Evolutionary conservation across 2,329 filamentous ascomycete genomes (phyloP).

Genomic region (Geoglossum cookeanum): DNA sequence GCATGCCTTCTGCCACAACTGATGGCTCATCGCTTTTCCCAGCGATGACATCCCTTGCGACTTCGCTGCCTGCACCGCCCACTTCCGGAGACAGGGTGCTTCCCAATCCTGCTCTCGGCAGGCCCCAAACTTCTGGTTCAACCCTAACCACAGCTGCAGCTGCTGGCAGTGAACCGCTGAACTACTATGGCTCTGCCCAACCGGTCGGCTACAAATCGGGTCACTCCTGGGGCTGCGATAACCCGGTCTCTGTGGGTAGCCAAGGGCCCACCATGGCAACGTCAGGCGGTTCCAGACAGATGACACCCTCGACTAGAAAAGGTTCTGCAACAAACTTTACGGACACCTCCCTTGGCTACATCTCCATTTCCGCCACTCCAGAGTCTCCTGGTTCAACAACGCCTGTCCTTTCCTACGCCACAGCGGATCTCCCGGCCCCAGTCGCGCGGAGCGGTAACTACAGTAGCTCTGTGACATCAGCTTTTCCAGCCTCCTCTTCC

Average conservation of each 20-base stretch:
- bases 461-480: slow-evolving; percentile 9
- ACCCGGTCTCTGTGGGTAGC: neutral
- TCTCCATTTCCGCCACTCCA: slow-evolving; percentile 7
- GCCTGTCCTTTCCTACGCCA: neutral
- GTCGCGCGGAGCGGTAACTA: slow-evolving; percentile 11
- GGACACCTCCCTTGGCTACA: slow-evolving; percentile 8
- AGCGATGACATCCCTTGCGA: slow-evolving; percentile 3
- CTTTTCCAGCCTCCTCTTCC: neutral
- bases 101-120: slow-evolving; percentile 2
- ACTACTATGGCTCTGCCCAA: neutral
- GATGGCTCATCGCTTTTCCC: slow-evolving; percentile 4
- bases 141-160: neutral
- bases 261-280: neutral
- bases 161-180: neutral
- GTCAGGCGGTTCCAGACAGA: neutral
- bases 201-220: neutral
- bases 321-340: neutral
- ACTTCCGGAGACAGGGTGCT: slow-evolving; percentile 4
- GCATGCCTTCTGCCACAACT: neutral
- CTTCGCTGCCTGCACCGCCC: slow-evolving; percentile 10
- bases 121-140: neutral
- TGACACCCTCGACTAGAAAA: neutral
- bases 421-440: neutral
- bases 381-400: neutral
- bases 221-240: neutral